Base-by-base conservation (phyloP, 2,329 filamentous ascomycete species). In the Incumbomyces delicatus region DNA sequence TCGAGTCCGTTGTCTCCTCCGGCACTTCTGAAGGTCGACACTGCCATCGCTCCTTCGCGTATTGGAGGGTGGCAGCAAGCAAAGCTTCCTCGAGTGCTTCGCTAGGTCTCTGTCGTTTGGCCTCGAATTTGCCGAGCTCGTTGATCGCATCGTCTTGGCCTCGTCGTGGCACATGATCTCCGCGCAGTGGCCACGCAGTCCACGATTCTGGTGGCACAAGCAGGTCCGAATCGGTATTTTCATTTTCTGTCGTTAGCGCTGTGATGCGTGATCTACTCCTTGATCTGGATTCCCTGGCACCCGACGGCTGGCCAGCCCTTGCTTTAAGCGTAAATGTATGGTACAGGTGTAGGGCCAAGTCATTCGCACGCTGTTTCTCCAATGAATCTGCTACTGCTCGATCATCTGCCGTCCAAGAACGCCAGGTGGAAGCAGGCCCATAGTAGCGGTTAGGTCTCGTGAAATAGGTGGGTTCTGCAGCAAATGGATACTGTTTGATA, bases 401-500 rank as follows among this genome's bases (percentile, higher is more conserved):
- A 64, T 96, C 92, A 63, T 92, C 84, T 51, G 84, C 80, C 13
- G 85, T 94, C 84, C 95, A 92, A 64, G 90, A 86, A 51, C 77
- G 73, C 87, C 88, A 95, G 54, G 81, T 82, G 30, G 75, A 75
- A 13, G 74, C 64, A 1, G 74, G 65, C 1, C 87, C 86, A n/a
- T 63, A 69, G 73, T 84, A 94, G 50, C 79, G 80, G 60, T 92
- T 92, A 8, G 81, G 81, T 1, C 83, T 76, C 3, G 50, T 53
- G 41, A 53, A 54, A 36, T 54, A 56, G 2, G 47, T 54, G 29
- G 51, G 17, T n/a, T 44, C 41, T 40, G 40, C 41, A 33, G 40
- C 41, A 13, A 45, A 45, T 4, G 45, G 45, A 20, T 47, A 45
- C 18, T 30, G 33, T 22, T 38, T 35, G 33, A 45, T 29, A 13